These are phyloP conservation scores for Phaseolus coccineus DNA, from an alignment of 331 rosid genomes.

Conservation along the genomic window DNA sequence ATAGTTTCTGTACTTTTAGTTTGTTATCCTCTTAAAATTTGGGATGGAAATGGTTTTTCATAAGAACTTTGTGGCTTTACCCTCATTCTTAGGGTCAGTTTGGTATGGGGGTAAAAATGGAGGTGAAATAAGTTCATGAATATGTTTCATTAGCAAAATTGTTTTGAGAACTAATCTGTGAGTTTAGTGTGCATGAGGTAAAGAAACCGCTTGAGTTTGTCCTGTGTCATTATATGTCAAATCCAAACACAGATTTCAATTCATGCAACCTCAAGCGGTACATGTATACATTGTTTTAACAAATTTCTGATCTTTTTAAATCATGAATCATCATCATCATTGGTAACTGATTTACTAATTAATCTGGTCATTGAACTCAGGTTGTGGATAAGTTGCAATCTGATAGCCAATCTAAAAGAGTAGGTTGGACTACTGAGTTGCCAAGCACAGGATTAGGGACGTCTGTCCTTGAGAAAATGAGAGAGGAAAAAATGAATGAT, in stretches of 20 bases:
- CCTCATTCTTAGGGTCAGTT: neutral
- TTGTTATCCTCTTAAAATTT: neutral
- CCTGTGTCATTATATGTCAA: constrained; percentile 22
- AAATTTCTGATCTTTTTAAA: constrained; percentile 23
- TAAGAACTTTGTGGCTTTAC: neutral
- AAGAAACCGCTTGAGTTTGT: constrained; percentile 17
- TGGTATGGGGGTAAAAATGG: neutral
- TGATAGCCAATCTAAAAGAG: constrained; percentile 74
- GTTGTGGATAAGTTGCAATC: constrained; percentile 86
- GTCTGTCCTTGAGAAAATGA: constrained; percentile 73
- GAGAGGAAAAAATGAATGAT: constrained; percentile 76
- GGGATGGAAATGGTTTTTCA: neutral
- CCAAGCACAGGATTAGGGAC: constrained; percentile 72
- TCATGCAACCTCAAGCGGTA: neutral
- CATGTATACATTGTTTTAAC: neutral
- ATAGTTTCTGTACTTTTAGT: neutral
- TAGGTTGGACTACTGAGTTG: constrained; percentile 78
- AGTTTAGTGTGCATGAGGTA: constrained; percentile 2
- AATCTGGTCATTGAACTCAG: constrained; percentile 54
- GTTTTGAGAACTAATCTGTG: neutral
- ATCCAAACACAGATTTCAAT: constrained; percentile 31
- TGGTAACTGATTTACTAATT: constrained; percentile 39
- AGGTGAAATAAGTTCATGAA: neutral
- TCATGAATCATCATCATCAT: neutral
- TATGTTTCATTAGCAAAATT: neutral